phyloP scores from a whole-genome alignment of 2,329 filamentous ascomycete genomes.

The Monosporascus ibericus region DNA sequence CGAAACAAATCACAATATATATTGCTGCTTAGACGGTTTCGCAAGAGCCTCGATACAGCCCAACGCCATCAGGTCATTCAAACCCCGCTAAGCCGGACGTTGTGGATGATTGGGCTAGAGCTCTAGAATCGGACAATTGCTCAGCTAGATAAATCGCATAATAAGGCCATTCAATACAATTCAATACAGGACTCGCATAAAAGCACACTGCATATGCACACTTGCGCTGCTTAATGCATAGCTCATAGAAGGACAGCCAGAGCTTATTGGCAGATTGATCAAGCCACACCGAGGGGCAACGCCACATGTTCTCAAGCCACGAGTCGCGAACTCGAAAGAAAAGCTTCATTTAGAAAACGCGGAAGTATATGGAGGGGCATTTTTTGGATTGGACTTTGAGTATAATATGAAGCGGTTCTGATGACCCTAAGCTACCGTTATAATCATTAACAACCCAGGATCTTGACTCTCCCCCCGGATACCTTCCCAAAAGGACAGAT shows the following conservation, averaged over 20 bases:
- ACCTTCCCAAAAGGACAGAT: neutral
- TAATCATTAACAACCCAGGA: neutral
- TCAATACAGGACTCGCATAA: no score
- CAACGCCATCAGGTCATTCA: slow-evolving; percentile 14
- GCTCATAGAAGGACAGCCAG: no score
- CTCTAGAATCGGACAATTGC: no score
- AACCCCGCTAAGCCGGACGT: neutral
- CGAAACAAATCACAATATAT: slow-evolving; percentile 1
- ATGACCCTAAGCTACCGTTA: no score
- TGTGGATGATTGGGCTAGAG: neutral
- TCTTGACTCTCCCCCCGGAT: neutral
- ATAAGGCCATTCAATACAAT: no score
- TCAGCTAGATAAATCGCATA: no score
- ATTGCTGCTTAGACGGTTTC: slow-evolving; percentile 6
- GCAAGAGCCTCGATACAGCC: no score
- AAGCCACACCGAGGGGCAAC: neutral
- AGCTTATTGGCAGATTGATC: neutral
- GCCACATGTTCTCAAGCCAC: neutral
- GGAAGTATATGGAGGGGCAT: neutral
- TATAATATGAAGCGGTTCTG: neutral
- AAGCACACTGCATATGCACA: no score
- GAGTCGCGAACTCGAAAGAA: neutral
- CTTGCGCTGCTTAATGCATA: no score
- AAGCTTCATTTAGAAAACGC: neutral
- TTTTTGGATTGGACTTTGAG: neutral